Base-by-base conservation (phyloP, 345 rosid genomes). In the Camelina sativa region DNA sequence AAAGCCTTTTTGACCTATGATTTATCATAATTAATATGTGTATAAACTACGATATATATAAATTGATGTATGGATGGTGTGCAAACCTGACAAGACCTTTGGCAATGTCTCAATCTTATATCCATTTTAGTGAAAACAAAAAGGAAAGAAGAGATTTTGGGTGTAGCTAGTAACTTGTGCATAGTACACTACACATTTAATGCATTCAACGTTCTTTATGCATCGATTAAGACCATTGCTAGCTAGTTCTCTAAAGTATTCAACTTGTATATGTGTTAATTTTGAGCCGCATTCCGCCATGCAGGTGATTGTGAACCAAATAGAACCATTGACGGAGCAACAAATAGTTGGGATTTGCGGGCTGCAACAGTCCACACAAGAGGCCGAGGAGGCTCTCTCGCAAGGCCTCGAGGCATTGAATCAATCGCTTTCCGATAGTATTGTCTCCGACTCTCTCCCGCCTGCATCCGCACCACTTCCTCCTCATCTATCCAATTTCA, bases 321-420 rank as follows among this genome's bases (percentile, higher is more conserved):
- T 96, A 1, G 99, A 96, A 84, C 92, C 94, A 62, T 66, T 96
- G 57, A 85, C 89, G 19, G 98, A 96, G 84, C 97, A 90, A 61
- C 99, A 96, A 38, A 85, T 96, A 55, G 53, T 96, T 44, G 99
- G 95, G 3, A 85, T 92, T 69, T 96, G 91, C 63, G 98, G 89
- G 5, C 46, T 96, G 71, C 99, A 96, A 51, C 97, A 88, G 62
- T 89, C 99, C 1, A 91, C 97, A 11, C 98, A 88, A 43, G 96
- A 88, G 51, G 85, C 97, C 0, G 99, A 96, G 75, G 98, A 96
- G 32, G 96, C 98, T 40, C 85, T 96, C 46, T 86, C 98, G 1
- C 98, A 87, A 67, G 96, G 98, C 46, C 89, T 88, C 10, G 99
- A 92, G 43, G 89, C 89, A 46, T 85, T 92, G 40, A 88, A 88